phyloP scores from a whole-genome alignment of 2,329 filamentous ascomycete genomes.

The Microdochium nivale region DNA sequence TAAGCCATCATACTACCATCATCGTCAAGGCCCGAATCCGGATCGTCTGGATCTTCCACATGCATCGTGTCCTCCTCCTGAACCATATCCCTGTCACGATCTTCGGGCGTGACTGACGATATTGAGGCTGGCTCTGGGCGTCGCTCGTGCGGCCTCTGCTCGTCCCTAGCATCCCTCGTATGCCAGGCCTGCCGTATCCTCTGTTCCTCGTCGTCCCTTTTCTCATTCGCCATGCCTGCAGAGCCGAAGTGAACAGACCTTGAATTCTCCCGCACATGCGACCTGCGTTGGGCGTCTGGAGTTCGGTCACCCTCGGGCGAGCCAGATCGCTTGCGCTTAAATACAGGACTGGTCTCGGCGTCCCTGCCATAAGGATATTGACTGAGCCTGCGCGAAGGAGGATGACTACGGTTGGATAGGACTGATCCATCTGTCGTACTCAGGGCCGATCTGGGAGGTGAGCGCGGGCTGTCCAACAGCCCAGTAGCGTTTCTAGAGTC shows the following conservation, averaged over 20 bases:
- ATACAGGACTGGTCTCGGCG: not conserved
- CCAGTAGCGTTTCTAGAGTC: slow-evolving; percentile 16
- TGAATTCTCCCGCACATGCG: slow-evolving; percentile 30
- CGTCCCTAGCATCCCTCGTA: not conserved
- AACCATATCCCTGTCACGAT: slow-evolving; percentile 36
- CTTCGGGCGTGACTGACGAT: slow-evolving; percentile 24
- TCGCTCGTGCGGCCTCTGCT: not conserved
- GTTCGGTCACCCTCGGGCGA: slow-evolving; percentile 6
- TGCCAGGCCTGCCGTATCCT: not conserved
- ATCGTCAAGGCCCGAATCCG: slow-evolving; percentile 44
- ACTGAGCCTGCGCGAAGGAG: not conserved
- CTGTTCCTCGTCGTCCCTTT: slow-evolving; percentile 5
- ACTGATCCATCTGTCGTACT: slow-evolving; percentile 16
- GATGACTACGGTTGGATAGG: slow-evolving; percentile 3
- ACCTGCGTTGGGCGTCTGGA: slow-evolving; percentile 43
- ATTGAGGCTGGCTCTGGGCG: not conserved
- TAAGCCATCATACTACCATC: slow-evolving; percentile 39
- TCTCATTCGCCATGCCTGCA: slow-evolving; percentile 7
- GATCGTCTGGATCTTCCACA: slow-evolving; percentile 25
- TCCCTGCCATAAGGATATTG: not conserved
- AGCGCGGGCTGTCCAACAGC: slow-evolving; percentile 13
- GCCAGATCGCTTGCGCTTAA: not conserved
- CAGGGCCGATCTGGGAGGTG: slow-evolving; percentile 7
- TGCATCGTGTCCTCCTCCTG: slow-evolving; percentile 10
- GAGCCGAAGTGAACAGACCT: slow-evolving; percentile 18